These are phyloP conservation scores for Perkinsela sp. DNA, from an alignment of 208 protist genomes.

Conservation along the genomic window DNA sequence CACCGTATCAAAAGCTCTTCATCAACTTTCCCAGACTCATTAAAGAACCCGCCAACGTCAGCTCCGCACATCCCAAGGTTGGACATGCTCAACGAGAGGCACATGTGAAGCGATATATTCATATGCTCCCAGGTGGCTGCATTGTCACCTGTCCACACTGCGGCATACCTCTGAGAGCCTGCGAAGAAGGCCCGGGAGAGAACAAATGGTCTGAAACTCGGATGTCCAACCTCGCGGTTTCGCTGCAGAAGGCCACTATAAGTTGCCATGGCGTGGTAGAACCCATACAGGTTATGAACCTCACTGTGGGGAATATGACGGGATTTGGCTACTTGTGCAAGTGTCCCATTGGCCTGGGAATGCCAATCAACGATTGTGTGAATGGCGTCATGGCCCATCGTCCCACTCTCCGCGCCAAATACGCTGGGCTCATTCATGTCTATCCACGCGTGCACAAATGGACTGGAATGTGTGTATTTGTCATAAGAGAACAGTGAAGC, in stretches of 20 bases:
- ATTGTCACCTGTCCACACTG: slow-evolving; percentile 95
- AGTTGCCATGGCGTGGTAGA: slow-evolving; percentile 51
- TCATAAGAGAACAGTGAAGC: slow-evolving; percentile 50
- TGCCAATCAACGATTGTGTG: slow-evolving; percentile 29
- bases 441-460: slow-evolving; percentile 86
- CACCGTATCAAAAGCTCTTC: slow-evolving; percentile 82
- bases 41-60: slow-evolving; percentile 94
- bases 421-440: slow-evolving; percentile 98
- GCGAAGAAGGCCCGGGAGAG: slow-evolving; percentile 93
- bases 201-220: slow-evolving; percentile 75
- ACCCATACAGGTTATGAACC: slow-evolving; percentile 91
- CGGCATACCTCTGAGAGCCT: slow-evolving; percentile 80
- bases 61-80: slow-evolving; percentile 81
- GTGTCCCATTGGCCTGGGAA: background rate
- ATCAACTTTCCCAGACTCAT: slow-evolving; percentile 36
- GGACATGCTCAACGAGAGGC: slow-evolving; percentile 72
- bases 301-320: slow-evolving; percentile 61
- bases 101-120: slow-evolving; percentile 68
- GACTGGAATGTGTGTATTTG: slow-evolving; percentile 48
- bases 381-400: slow-evolving; percentile 70
- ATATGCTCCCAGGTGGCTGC: slow-evolving; percentile 78
- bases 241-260: slow-evolving; percentile 52
- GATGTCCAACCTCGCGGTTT: slow-evolving; percentile 5
- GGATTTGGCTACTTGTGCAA: background rate
- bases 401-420: slow-evolving; percentile 73